Conservation (phyloP, 257 asterid species). For the Capsicum pubescens region DNA sequence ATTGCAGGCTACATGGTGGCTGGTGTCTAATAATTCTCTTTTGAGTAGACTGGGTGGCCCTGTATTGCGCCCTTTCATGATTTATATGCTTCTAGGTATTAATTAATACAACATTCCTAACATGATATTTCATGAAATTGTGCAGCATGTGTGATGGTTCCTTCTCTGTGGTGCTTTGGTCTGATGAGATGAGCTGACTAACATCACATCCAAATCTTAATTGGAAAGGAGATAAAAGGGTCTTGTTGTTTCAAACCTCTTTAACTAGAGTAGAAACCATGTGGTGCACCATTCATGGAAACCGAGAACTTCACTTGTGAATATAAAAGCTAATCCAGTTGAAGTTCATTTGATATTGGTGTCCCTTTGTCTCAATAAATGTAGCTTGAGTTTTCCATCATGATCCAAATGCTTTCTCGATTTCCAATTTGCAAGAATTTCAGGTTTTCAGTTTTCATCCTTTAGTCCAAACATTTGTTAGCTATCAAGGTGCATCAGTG, state of each 20-base stretch:
- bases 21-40: slow-evolving; percentile 49
- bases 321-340: not conserved
- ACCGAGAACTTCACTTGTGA: not conserved
- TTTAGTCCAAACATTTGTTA: no score
- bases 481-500: no score
- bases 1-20: slow-evolving; percentile 58
- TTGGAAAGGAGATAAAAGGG: not conserved
- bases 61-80: slow-evolving; percentile 82
- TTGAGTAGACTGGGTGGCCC: slow-evolving; percentile 70
- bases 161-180: not conserved
- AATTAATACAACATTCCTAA: not conserved
- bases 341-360: not conserved
- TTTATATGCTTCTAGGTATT: slow-evolving; percentile 69
- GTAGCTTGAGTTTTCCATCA: not conserved
- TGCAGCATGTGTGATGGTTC: not conserved
- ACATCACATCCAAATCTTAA: not conserved
- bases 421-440: not conserved
- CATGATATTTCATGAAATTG: not conserved
- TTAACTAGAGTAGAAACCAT: not conserved
- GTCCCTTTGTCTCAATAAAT: not conserved
- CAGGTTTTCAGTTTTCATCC: not conserved
- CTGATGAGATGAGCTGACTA: not conserved
- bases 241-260: not conserved
- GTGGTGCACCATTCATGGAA: not conserved
- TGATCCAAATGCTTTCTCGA: not conserved